These are phyloP conservation scores for Ceriops zippeliana DNA, from an alignment of 345 rosid genomes.

Conservation along the genomic window DNA sequence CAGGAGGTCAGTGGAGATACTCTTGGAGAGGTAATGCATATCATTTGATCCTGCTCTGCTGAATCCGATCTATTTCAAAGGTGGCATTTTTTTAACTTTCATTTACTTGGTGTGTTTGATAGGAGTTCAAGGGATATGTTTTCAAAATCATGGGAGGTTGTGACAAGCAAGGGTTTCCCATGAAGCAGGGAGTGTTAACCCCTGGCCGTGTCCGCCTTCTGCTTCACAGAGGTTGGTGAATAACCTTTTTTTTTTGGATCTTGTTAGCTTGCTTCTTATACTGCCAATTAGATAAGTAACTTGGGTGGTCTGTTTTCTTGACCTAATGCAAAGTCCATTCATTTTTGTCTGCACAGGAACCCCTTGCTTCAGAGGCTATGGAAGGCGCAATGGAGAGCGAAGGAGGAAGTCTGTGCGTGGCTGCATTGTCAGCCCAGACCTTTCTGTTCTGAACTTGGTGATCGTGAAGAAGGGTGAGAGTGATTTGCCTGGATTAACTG, in stretches of 20 bases:
- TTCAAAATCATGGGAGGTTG: constrained; percentile 93
- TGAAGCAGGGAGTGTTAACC: constrained; percentile 90
- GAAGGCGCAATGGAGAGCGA: constrained; percentile 71
- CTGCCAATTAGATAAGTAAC: too few relatives aligned
- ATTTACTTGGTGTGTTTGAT: background rate
- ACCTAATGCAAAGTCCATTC: too few relatives aligned
- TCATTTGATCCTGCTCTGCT: background rate
- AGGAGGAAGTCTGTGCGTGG: constrained; percentile 87
- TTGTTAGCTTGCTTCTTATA: background rate
- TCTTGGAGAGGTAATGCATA: constrained; percentile 54
- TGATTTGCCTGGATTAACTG: constrained; percentile 72
- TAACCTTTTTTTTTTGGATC: background rate
- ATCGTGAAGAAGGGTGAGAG: constrained; percentile 75
- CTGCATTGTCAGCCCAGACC: constrained; percentile 74
- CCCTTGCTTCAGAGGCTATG: constrained; percentile 76
- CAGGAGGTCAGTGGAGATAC: constrained; percentile 79
- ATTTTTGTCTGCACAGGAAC: constrained; percentile 40
- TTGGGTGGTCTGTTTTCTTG: too few relatives aligned
- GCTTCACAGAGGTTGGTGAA: constrained; percentile 53
- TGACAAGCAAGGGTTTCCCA: constrained; percentile 89
- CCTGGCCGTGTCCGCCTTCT: constrained; percentile 81
- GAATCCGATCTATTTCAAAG: background rate
- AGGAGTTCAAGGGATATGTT: constrained; percentile 80
- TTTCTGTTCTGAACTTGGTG: constrained; percentile 73
- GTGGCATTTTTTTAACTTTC: background rate